Evolutionary conservation across 1,284 basidiomycete species (phyloP).

Genomic region (Schizophyllum amplum): DNA sequence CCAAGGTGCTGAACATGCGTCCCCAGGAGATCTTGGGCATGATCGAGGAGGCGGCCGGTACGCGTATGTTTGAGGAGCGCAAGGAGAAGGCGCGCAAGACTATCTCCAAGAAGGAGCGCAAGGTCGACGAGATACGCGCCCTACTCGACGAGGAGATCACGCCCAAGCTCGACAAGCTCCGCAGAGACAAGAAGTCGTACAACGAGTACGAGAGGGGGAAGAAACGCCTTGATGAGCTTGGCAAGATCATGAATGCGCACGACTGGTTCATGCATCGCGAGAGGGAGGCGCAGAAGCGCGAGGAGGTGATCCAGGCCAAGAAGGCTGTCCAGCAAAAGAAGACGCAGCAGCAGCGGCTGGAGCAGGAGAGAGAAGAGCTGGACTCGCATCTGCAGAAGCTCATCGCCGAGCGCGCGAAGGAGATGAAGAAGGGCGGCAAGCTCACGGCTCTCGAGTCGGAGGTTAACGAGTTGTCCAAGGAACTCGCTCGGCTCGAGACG

Average conservation of each 20-base stretch:
- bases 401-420: constrained; percentile 51
- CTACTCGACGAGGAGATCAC: constrained; percentile 88
- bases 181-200: constrained; percentile 86
- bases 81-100: constrained; percentile 98
- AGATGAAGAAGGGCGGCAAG: constrained; percentile 74
- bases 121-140: constrained; percentile 83
- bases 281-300: constrained; percentile 37
- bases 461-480: constrained; percentile 37
- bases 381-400: constrained; percentile 70
- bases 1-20: constrained; percentile 96
- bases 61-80: constrained; percentile 98
- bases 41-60: constrained; percentile 98
- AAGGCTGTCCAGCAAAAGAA: constrained; percentile 41
- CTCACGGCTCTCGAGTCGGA: constrained; percentile 60
- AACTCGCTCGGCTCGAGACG: constrained; percentile 80
- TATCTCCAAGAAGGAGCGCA: constrained; percentile 97
- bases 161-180: constrained; percentile 89
- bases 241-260: constrained; percentile 78
- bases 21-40: constrained; percentile 97
- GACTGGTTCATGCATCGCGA: constrained; percentile 70
- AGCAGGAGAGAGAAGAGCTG: constrained; percentile 56
- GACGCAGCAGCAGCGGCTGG: constrained; percentile 45
- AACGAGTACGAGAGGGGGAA: constrained; percentile 89
- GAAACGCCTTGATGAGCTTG: constrained; percentile 86
- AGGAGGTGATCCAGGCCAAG: constrained; percentile 52